Conservation (phyloP, 331 rosid species). For the Malus hybrid region DNA sequence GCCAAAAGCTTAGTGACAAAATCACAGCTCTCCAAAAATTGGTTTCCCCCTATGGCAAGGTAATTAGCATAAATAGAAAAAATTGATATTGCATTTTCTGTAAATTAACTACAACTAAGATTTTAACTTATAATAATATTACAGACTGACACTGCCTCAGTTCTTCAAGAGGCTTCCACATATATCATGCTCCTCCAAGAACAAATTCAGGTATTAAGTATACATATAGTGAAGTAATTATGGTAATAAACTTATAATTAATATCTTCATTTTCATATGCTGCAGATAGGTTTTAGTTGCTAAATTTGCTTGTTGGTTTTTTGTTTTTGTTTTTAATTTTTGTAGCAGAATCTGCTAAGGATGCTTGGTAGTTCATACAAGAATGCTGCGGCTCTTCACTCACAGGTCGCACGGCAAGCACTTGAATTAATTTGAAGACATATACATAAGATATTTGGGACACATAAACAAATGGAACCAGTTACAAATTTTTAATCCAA, state of each 20-base stretch:
- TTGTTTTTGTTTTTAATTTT: not conserved
- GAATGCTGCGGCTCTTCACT: conserved; percentile 4
- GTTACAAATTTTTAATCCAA: too few relatives aligned
- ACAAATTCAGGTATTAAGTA: conserved; percentile 42
- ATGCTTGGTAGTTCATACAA: conserved; percentile 43
- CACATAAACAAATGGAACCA: too few relatives aligned
- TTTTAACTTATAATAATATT: not conserved
- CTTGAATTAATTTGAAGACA: not conserved
- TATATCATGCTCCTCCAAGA: conserved; percentile 55
- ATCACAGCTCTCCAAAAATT: conserved; percentile 61
- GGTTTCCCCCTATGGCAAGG: conserved; percentile 89
- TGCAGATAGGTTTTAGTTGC: not conserved
- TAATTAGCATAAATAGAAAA: not conserved
- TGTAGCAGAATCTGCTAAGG: conserved; percentile 35
- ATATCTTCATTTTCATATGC: not conserved
- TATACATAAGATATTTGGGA: not conserved
- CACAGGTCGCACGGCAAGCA: conserved; percentile 8
- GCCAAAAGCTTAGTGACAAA: conserved; percentile 62
- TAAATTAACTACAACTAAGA: not conserved
- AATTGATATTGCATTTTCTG: not conserved
- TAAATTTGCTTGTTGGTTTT: not conserved
- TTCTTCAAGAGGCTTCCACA: conserved; percentile 70
- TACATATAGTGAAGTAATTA: not conserved
- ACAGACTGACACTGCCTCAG: conserved; percentile 75
- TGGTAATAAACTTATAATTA: not conserved